Evolutionary conservation across 2,329 filamentous ascomycete genomes (phyloP), one percentile per base, ranked within the genome.

Genomic region (Nigrospora sphaerica): DNA sequence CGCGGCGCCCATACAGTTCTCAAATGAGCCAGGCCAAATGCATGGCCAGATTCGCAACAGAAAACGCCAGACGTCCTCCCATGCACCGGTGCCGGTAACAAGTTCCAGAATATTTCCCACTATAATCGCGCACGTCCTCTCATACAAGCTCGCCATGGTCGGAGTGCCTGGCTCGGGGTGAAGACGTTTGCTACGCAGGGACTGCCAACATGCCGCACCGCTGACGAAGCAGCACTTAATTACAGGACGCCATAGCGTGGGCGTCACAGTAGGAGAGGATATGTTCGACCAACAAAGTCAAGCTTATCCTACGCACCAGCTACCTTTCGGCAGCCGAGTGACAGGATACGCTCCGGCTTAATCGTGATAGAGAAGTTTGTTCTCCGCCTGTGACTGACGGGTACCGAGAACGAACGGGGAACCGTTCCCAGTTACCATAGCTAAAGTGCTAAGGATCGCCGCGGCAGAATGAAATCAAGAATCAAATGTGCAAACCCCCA

Each of bases 341-440:
- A 79, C 84, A 91, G 82, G 83, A 85, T 83, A 80, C 81, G 88
- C 90, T 95, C 91, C 91, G 90, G 91, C 91, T 96, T 95, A 95
- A 93, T 95, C 85, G 88, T 85, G 87, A 88, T 88, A 86, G 49
- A 56, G 46, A 60, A 54, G 50, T 66, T 78, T 80, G 65, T 68
- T 95, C 79, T 95, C 75, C 85, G 90, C 89, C 88, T 78, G 67
- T 66, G 55, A 68, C 70, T 76, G 80, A 86, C 83, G 77, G 77
- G 76, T 75, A 93, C 89, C 86, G 87, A 89, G 78, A 79, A 73
- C 75, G 84, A 83, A 88, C 77, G 68, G 76, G 62, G 69, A 64
- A 58, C 67, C 74, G 65, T 60, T 72, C 76, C 79, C 80, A 81
- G 80, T 83, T 78, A 77, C 79, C 74, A 73, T 65, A 70, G 71